Conservation (phyloP, 305 asterid species). For the Striga hermonthica region DNA sequence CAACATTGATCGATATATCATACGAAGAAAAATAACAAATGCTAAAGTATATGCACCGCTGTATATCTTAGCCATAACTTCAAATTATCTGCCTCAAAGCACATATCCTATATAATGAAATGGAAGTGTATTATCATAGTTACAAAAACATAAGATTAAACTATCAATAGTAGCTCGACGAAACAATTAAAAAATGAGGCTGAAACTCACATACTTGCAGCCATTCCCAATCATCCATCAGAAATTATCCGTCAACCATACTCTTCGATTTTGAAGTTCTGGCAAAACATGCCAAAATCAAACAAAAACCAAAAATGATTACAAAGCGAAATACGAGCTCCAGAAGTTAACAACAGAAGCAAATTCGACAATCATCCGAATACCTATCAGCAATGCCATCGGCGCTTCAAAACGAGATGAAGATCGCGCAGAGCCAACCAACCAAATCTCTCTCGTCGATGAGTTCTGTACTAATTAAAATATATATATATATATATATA, state of each 20-base stretch:
- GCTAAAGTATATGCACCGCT: neutral
- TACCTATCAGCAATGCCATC: neutral
- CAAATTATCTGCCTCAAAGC: neutral
- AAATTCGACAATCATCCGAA: neutral
- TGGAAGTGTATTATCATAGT: neutral
- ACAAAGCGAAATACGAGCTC: neutral
- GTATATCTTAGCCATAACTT: neutral
- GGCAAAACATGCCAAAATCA: neutral
- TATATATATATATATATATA: too few species aligned
- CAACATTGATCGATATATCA: neutral
- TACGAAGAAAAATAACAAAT: neutral
- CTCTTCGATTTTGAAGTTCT: neutral
- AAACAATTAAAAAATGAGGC: slow-evolving; percentile 10
- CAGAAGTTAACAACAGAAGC: slow-evolving; percentile 1
- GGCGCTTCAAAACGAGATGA: neutral
- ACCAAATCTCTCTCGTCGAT: neutral
- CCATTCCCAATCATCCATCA: neutral
- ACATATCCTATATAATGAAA: neutral
- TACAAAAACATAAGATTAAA: neutral
- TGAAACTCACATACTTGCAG: slow-evolving; percentile 3
- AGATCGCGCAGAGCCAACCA: neutral
- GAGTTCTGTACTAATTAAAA: too few species aligned
- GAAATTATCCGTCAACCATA: neutral
- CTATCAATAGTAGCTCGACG: neutral
- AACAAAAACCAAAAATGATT: slow-evolving; percentile 4